A percentile compares a stretch with the other conserved stretches of the same genome.
Evolutionary conservation across 2,329 filamentous ascomycete species (phyloP).

Genomic region (Cercospora beticola): DNA sequence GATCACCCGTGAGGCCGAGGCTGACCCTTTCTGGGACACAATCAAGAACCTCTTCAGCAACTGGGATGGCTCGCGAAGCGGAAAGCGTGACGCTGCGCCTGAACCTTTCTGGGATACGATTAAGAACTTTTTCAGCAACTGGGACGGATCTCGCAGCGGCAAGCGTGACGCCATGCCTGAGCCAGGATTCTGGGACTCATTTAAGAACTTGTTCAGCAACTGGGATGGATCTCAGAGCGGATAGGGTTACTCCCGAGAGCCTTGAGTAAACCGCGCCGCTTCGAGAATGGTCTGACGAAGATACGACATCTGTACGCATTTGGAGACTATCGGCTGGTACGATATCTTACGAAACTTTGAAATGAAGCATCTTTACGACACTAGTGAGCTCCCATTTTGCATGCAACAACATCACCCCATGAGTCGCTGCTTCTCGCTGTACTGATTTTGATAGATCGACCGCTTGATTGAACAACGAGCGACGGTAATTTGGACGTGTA

Average conservation of each 20-base stretch:
- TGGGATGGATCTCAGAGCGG: neutral
- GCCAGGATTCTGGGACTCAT: neutral
- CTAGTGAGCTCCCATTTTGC: too few species aligned
- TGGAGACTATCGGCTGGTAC: neutral
- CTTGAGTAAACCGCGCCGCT: neutral
- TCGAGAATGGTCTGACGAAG: neutral
- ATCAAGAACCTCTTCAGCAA: neutral
- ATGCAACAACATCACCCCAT: neutral
- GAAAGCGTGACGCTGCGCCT: neutral
- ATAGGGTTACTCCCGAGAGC: too few species aligned
- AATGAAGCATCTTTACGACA: too few species aligned
- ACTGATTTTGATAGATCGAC: neutral
- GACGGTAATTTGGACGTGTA: neutral
- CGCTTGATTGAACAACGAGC: neutral
- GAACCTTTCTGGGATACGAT: neutral
- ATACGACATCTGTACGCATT: neutral
- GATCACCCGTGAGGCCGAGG: neutral
- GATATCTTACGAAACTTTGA: neutral
- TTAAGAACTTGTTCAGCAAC: neutral
- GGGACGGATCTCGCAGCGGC: too few species aligned
- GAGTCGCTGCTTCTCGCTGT: neutral
- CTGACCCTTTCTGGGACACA: neutral
- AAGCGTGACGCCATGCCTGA: neutral
- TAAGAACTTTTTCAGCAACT: neutral
- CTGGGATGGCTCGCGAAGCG: neutral